Evolutionary conservation across 345 rosid species (phyloP).

Genomic region (Combretum micranthum): DNA sequence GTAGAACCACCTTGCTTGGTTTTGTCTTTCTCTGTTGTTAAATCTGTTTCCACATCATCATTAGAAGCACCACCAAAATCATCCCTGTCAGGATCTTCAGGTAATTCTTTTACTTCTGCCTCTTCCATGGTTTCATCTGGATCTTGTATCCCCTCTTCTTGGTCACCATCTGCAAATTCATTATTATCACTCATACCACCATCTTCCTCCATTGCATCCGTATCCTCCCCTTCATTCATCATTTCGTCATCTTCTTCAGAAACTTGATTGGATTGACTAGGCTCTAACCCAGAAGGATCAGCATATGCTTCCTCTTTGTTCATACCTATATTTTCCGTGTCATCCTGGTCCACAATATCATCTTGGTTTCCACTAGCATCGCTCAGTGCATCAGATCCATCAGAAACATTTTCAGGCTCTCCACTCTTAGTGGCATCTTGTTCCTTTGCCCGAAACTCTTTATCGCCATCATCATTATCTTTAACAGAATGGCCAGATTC

Average conservation of each 20-base stretch:
- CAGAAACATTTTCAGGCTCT: slow-evolving; percentile 36
- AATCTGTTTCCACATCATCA: slow-evolving; percentile 30
- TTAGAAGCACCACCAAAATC: slow-evolving; percentile 13
- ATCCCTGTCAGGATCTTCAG: slow-evolving; percentile 34
- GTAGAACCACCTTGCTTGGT: slow-evolving; percentile 35
- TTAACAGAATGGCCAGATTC: slow-evolving; percentile 72
- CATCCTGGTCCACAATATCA: slow-evolving; percentile 38
- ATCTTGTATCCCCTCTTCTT: slow-evolving; percentile 30
- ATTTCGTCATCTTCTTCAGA: slow-evolving; percentile 42
- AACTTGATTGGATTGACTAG: slow-evolving; percentile 40
- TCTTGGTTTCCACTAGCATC: slow-evolving; percentile 41
- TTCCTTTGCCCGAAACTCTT: slow-evolving; percentile 86
- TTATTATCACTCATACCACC: slow-evolving; percentile 36
- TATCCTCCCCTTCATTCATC: slow-evolving; percentile 33
- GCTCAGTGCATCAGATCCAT: slow-evolving; percentile 33
- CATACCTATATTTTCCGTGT: slow-evolving; percentile 46
- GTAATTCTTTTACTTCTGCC: slow-evolving; percentile 29
- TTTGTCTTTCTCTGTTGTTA: slow-evolving; percentile 26
- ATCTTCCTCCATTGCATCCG: slow-evolving; percentile 40
- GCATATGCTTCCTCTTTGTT: slow-evolving; percentile 58
- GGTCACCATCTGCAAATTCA: slow-evolving; percentile 27
- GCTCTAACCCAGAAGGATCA: slow-evolving; percentile 54
- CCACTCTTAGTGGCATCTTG: slow-evolving; percentile 32
- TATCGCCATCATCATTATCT: slow-evolving; percentile 40
- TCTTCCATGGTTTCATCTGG: slow-evolving; percentile 42